Conservation (phyloP, 306 rosid genomes). For the Carpinus viminea region DNA sequence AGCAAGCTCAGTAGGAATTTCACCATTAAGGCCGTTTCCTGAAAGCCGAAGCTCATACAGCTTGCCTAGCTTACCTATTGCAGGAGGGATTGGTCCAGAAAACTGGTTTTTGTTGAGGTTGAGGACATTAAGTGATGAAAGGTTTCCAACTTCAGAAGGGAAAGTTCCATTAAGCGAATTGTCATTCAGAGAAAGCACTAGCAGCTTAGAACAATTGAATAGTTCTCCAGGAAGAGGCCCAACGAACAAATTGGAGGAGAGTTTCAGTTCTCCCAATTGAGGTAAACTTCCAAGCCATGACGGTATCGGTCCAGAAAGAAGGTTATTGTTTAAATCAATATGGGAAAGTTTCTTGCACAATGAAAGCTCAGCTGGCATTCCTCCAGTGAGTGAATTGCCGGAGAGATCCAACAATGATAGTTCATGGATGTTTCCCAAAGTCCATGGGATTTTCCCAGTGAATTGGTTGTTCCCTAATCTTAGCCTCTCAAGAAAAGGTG, state of each 20-base stretch:
- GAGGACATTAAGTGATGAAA: conserved; percentile 65
- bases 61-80: conserved; percentile 60
- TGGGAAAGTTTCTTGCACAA: conserved; percentile 68
- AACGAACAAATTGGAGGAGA: conserved; percentile 63
- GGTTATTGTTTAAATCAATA: conserved; percentile 64
- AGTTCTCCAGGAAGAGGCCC: conserved; percentile 67
- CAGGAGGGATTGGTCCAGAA: conserved; percentile 59
- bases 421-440: conserved; percentile 58
- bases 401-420: conserved; percentile 75
- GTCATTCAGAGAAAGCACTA: conserved; percentile 64
- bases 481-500: conserved; percentile 68
- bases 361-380: conserved; percentile 77
- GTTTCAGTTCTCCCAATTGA: conserved; percentile 73
- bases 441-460: conserved; percentile 71
- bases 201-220: conserved; percentile 69
- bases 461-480: conserved; percentile 74
- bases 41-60: conserved; percentile 79
- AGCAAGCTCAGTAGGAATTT: conserved; percentile 69
- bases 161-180: conserved; percentile 77
- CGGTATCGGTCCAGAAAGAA: conserved; percentile 66
- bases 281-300: conserved; percentile 80
- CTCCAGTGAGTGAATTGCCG: conserved; percentile 67
- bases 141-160: conserved; percentile 60
- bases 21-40: conserved; percentile 59
- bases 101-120: conserved; percentile 63